A percentile compares a stretch with the other conserved stretches of the same genome.
These are phyloP conservation scores for Phytophthora pisi DNA, from an alignment of 352 stramenopile genomes.

Conservation along the genomic window DNA sequence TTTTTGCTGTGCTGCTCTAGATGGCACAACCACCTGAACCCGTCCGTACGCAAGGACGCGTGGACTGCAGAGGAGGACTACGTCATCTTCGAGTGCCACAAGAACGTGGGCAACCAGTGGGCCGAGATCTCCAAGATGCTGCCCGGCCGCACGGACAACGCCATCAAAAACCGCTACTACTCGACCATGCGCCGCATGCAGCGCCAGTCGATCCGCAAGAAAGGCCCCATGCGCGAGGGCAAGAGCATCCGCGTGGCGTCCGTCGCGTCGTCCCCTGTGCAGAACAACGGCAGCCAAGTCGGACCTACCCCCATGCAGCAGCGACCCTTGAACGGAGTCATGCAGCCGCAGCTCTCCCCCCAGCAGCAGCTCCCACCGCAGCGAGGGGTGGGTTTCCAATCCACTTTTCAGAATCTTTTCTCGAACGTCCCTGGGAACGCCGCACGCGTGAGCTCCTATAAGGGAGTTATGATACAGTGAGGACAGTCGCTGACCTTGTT, in stretches of 20 bases:
- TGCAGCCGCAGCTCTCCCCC: conserved; percentile 27
- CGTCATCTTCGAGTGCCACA: conserved; percentile 91
- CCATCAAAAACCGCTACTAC: conserved; percentile 93
- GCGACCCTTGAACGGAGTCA: conserved; percentile 20
- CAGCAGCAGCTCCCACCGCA: conserved; percentile 31
- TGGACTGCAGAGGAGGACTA: conserved; percentile 92
- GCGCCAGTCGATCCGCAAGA: conserved; percentile 87
- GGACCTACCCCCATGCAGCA: conserved; percentile 13
- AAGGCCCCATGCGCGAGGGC: conserved; percentile 77
- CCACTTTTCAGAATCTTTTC: conserved; percentile 71
- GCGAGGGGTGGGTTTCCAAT: conserved; percentile 46
- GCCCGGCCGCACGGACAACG: conserved; percentile 89
- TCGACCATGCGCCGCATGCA: conserved; percentile 92
- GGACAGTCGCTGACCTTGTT: conserved; percentile 11
- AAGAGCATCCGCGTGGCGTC: conserved; percentile 82
- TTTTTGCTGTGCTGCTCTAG: conserved; percentile 25
- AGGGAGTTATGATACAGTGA: background rate
- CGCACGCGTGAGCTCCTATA: conserved; percentile 43
- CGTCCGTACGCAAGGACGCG: conserved; percentile 86
- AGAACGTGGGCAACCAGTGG: conserved; percentile 93
- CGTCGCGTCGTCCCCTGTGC: conserved; percentile 49
- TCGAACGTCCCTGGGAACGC: conserved; percentile 33
- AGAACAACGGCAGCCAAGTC: conserved; percentile 26
- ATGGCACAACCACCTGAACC: conserved; percentile 92
- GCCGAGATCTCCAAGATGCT: conserved; percentile 93